Evolutionary conservation across 768 basidiomycete genomes (phyloP), one percentile per base, ranked within the genome.

Genomic region (Lactarius trivialis): DNA sequence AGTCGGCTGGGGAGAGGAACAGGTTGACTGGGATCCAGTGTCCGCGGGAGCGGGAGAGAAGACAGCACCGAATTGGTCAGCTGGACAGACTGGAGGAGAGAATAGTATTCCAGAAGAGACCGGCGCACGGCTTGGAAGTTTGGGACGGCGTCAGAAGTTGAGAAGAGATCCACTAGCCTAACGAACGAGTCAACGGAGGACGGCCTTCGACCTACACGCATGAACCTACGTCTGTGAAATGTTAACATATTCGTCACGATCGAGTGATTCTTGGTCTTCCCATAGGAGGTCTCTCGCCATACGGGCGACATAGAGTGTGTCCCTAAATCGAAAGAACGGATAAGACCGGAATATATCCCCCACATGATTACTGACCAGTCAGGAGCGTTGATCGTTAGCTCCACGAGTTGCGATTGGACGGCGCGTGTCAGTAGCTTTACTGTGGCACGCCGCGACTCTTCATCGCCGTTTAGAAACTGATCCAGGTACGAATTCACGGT

Each of bases 211-310:
- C n/a, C n/a, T n/a, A n/a, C 56, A 53, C 14, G 53, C 24, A 28
- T 63, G 21, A 50, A 76, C 89, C 68, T 76, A 98, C 96, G 92
- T 94, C 72, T 99, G 97, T 15, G 91, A 91, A 60, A 97, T 81
- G 14, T 78, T 73, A 24, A 93, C 88, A 70, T 90, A 96, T 58
- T 97, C 85, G 52, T 87, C 84, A 51, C 96, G 81, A 55, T 84
- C 79, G 61, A 98, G 84, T 33, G 83, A 81, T 63, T 81, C 81
- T 61, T 93, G 88, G 61, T 84, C 80, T 69, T 88, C 87, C 93
- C 93, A 98, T n/a, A 99, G 77, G 41, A 99, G 75, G 70, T 97
- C 91, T 56, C 91, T 80, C 15, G 95, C 93, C 89, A 96, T 98
- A 60, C 90, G 85, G 7, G 93, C 94, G 37, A 84, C 85, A 73